Base-by-base conservation (phyloP, 2,329 filamentous ascomycete species). In the Cladosporium sp. region DNA sequence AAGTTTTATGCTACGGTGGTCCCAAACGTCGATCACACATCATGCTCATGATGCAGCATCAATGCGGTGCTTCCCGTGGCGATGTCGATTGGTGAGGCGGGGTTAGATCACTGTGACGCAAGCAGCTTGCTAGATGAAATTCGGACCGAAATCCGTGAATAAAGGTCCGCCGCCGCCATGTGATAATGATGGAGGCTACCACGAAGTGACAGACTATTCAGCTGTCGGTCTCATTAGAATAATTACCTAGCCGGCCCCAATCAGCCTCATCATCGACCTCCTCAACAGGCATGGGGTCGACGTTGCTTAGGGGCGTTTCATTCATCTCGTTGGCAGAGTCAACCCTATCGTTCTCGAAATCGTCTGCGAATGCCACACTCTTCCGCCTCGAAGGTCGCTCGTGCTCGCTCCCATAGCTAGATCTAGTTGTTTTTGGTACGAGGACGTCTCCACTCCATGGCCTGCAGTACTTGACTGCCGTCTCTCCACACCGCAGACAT, bases 371-470 rank as follows among this genome's bases (percentile, higher is more conserved):
- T 4, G 71, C 72, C 53, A 74, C 72, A 46, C 74, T 75, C 66
- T 74, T 74, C 44, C 73, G 66, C 50, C 71, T 72, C 12, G 69
- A 64, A 40, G 67, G 67, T 33, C 69, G 64, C 29, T 65, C 67
- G 26, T 57, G 55, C 23, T 67, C 21, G 83, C 80, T 74, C 89
- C 88, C 53, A 97, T 28, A 35, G 33, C 50, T 63, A 14, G 61
- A 63, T 26, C 61, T 31, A 23, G 11, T 44, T 37, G 50, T 21
- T 5, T 52, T 63, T 23, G 50, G 61, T n/a, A 35, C 4, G 8
- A 63, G 78, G 21, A 98, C 91, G 78, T 97, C 95, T 28, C 95
- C 95, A 71, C 84, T 88, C 95, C 95, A 99, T 0, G 95, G 92
- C 76, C 88, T 89, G 78, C 94, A 98, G 76, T 93, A 88, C 75